phyloP scores from a whole-genome alignment of 2,329 filamentous ascomycete genomes.

The Thermoascus crustaceus region DNA sequence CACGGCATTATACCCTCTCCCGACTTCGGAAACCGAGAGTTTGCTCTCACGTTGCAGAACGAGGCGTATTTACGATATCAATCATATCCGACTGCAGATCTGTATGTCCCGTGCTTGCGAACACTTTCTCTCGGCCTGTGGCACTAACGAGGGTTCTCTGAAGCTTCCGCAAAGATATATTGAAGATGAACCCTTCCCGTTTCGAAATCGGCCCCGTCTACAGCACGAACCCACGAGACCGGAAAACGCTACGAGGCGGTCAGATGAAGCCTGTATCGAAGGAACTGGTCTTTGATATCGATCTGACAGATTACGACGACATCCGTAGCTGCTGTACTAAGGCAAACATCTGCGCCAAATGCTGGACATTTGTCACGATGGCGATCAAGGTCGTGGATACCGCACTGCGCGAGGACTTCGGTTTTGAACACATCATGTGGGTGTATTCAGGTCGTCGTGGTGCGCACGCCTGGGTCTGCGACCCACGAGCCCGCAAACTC shows the following conservation, averaged over 20 bases:
- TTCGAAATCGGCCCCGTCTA: slow-evolving; percentile 99
- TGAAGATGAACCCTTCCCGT: slow-evolving; percentile 78
- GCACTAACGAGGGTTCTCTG: slow-evolving; percentile 12
- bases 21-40: slow-evolving; percentile 90
- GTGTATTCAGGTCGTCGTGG: slow-evolving; percentile 96
- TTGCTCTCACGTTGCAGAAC: slow-evolving; percentile 88
- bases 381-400: slow-evolving; percentile 87
- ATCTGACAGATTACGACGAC: slow-evolving; percentile 97
- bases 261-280: slow-evolving; percentile 84
- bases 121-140: background rate
- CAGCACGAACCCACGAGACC: slow-evolving; percentile 83
- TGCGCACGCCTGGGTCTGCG: slow-evolving; percentile 96
- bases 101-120: slow-evolving; percentile 32
- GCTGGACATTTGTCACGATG: slow-evolving; percentile 98
- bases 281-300: slow-evolving; percentile 97
- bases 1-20: slow-evolving; percentile 77
- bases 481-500: slow-evolving; percentile 73
- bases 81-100: slow-evolving; percentile 60
- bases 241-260: slow-evolving; percentile 70
- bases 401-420: slow-evolving; percentile 86
- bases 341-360: slow-evolving; percentile 86
- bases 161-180: slow-evolving; percentile 81
- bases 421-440: slow-evolving; percentile 95
- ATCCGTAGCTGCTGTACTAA: slow-evolving; percentile 91
- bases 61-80: slow-evolving; percentile 92